phyloP scores from a whole-genome alignment of 108 stramenopile species.

The Aurantiochytrium sp. region DNA sequence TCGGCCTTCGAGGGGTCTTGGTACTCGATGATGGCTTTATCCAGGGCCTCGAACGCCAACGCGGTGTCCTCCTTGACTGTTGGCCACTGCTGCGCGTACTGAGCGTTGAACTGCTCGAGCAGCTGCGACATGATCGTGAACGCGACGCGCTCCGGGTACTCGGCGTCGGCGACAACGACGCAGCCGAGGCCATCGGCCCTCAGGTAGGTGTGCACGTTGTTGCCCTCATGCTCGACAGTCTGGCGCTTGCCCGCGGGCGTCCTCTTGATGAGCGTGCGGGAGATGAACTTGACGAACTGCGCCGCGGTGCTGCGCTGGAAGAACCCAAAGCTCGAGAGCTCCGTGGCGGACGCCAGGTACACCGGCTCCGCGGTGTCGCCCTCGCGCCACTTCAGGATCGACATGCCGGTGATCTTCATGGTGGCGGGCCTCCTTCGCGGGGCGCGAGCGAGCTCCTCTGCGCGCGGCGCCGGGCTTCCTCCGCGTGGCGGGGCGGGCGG shows the following conservation, averaged over 20 bases:
- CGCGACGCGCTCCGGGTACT: slow-evolving; percentile 96
- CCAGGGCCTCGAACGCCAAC: slow-evolving; percentile 48
- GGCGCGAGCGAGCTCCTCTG: too few relatives aligned
- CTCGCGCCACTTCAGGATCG: slow-evolving; percentile 72
- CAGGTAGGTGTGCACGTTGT: slow-evolving; percentile 95
- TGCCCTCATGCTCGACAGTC: slow-evolving; percentile 88
- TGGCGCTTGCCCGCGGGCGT: slow-evolving; percentile 95
- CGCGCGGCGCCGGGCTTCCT: too few relatives aligned
- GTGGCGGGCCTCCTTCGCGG: not conserved
- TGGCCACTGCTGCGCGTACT: slow-evolving; percentile 46
- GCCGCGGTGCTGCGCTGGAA: slow-evolving; percentile 56
- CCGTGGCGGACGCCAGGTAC: slow-evolving; percentile 64
- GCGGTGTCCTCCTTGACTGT: slow-evolving; percentile 48
- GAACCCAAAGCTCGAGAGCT: slow-evolving; percentile 77
- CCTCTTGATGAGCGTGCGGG: slow-evolving; percentile 92
- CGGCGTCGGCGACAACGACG: slow-evolving; percentile 83
- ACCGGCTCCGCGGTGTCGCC: slow-evolving; percentile 66
- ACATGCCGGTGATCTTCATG: slow-evolving; percentile 75
- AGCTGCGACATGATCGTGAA: slow-evolving; percentile 90
- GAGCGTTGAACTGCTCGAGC: slow-evolving; percentile 79
- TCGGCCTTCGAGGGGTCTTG: slow-evolving; percentile 88
- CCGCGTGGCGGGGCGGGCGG: too few relatives aligned
- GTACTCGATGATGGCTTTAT: slow-evolving; percentile 51
- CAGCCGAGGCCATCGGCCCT: slow-evolving; percentile 90
- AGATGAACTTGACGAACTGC: slow-evolving; percentile 95